Evolutionary conservation across 805 yeast species (phyloP), one percentile per base, ranked within the genome.

Genomic region (Suhomyces vadensis): DNA sequence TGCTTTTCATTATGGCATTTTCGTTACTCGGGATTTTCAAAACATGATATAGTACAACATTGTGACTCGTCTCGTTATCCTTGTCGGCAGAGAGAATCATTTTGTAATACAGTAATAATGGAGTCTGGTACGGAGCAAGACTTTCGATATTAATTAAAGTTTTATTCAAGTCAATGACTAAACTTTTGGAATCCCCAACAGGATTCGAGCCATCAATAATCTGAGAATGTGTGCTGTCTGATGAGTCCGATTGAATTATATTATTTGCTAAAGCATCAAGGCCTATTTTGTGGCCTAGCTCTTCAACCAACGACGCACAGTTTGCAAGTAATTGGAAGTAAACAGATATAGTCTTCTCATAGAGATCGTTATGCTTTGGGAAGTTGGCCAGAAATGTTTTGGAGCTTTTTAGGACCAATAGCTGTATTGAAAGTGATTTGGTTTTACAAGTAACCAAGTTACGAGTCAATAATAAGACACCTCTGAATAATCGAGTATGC

Each of bases 381-480:
- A 43, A 45, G 13, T 26, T 27, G 6, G 21, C 16, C 17, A 31
- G 24, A 35, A 52, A 54, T 11, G 37, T 37, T 17, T 43, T 23
- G 26, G 47, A 37, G 24, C 43, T 47, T 6, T 16, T 22, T 11
- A 50, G 39, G 7, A 31, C 24, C 10, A 19, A 35, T 16, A 11
- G 11, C 10, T 23, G 24, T 8, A 38, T 13, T 5, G 16, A 7
- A n/a, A 29, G 35, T 14, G 33, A 16, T 14, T 29, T 16, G 14
- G 48, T 26, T 27, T 40, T 22, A 7, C 39, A 22, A 5, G 49
- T n/a, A 1, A 73, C 65, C 19, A 78, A 49, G 51, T 79, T 80
- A 47, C 85, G 60, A 22, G 71, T 60, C n/a, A 80, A 43, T n/a
- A 81, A 48, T 1, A 78, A 43, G 1, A 71, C 50, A 1, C 82